phyloP scores from a whole-genome alignment of 2,329 filamentous ascomycete species.

The Talaromyces sp. region DNA sequence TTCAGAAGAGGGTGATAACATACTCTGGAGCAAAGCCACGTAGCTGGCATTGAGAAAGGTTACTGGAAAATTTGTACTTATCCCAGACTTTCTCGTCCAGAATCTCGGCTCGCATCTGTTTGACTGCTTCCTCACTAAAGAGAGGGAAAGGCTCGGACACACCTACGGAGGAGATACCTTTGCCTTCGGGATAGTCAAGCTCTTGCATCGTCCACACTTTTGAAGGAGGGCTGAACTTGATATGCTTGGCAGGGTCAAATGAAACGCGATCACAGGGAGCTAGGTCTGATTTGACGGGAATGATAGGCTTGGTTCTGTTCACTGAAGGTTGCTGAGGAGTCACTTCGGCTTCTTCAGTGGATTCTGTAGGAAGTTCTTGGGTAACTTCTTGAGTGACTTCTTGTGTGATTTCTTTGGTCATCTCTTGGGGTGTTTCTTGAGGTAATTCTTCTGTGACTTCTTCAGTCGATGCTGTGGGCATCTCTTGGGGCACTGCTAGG shows the following conservation, averaged over 20 bases:
- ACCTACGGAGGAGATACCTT: slow-evolving; percentile 59
- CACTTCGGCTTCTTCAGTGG: background rate
- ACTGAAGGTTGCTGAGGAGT: slow-evolving; percentile 21
- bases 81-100: slow-evolving; percentile 54
- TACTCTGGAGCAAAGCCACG: slow-evolving; percentile 56
- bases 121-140: slow-evolving; percentile 59
- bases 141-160: slow-evolving; percentile 63
- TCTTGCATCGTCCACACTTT: slow-evolving; percentile 60
- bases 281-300: slow-evolving; percentile 31
- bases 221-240: slow-evolving; percentile 51
- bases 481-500: background rate
- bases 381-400: background rate
- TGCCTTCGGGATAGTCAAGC: slow-evolving; percentile 52
- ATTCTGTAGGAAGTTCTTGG: background rate
- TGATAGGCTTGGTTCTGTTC: slow-evolving; percentile 26
- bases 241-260: slow-evolving; percentile 56
- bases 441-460: background rate
- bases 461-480: background rate
- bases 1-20: slow-evolving; percentile 28
- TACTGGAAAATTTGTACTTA: slow-evolving; percentile 57
- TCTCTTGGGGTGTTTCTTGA: background rate
- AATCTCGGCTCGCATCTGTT: slow-evolving; percentile 61
- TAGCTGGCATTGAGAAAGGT: slow-evolving; percentile 55
- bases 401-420: background rate
- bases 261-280: slow-evolving; percentile 22